These are phyloP conservation scores for Chlamydomonas sp. DNA, from an alignment of 139 green algal species.

Conservation along the genomic window DNA sequence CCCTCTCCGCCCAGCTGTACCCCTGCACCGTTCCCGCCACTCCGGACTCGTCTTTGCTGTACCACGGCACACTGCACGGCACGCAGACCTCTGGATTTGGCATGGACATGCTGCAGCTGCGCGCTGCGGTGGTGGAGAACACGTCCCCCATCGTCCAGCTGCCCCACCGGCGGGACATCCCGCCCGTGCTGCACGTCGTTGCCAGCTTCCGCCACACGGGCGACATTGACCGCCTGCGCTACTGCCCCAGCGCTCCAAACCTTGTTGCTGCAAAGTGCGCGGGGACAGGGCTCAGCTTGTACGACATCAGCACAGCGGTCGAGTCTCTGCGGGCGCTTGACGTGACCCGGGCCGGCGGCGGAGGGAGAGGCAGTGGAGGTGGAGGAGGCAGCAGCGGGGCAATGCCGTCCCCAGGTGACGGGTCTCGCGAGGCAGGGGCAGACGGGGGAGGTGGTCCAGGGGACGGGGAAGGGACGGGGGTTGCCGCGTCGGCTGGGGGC, in stretches of 20 bases:
- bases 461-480: neutral
- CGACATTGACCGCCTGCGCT: constrained; percentile 19
- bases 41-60: neutral
- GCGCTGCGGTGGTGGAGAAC: too few relatives aligned
- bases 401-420: neutral
- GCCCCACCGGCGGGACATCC: neutral
- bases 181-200: too few relatives aligned
- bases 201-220: neutral
- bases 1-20: neutral
- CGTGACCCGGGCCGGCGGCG: neutral
- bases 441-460: neutral
- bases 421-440: neutral
- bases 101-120: neutral
- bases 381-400: neutral
- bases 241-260: neutral
- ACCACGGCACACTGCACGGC: neutral
- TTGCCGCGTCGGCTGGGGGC: neutral
- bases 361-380: neutral
- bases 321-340: neutral
- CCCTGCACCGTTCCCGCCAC: neutral
- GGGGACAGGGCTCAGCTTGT: neutral
- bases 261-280: constrained; percentile 11
- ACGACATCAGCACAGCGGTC: neutral
- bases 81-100: neutral
- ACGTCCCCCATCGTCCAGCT: neutral